Conservation (phyloP, 768 basidiomycete genomes). For the Lactifluus volemus region DNA sequence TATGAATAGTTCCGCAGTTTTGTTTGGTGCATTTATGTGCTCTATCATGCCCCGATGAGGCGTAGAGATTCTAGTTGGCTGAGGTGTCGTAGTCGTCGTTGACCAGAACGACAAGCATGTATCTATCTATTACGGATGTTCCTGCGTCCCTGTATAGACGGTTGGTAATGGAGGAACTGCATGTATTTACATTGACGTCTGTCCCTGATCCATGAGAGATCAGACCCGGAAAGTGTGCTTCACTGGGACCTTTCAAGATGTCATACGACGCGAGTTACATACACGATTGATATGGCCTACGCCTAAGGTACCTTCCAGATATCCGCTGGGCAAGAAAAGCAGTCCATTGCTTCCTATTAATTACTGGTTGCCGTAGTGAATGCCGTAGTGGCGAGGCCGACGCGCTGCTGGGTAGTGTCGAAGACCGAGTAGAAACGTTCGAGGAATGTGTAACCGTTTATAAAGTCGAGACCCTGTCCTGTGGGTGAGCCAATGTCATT, state of each 20-base stretch:
- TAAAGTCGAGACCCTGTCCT: constrained; percentile 45
- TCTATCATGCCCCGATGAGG: neutral
- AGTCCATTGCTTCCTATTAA: neutral
- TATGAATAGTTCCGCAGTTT: neutral
- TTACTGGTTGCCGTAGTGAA: constrained; percentile 40
- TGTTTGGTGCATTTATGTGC: neutral
- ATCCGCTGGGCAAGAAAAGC: neutral
- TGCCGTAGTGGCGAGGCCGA: constrained; percentile 47
- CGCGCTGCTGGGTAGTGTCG: constrained; percentile 47
- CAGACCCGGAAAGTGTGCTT: neutral
- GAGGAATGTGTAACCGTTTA: constrained; percentile 46
- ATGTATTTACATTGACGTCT: neutral
- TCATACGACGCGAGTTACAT: neutral
- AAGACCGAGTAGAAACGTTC: constrained; percentile 61
- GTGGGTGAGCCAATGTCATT: constrained; percentile 30
- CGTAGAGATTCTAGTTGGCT: neutral
- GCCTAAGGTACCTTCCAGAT: neutral
- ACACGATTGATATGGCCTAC: neutral
- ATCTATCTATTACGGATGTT: neutral
- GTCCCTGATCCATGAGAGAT: neutral
- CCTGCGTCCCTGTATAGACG: constrained; percentile 6
- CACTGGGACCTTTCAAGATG: neutral
- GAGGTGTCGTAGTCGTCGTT: neutral
- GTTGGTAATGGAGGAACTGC: neutral
- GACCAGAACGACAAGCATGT: neutral